Evolutionary conservation across 2,329 filamentous ascomycete genomes (phyloP).

Genomic region (Cladorrhinum sp.): DNA sequence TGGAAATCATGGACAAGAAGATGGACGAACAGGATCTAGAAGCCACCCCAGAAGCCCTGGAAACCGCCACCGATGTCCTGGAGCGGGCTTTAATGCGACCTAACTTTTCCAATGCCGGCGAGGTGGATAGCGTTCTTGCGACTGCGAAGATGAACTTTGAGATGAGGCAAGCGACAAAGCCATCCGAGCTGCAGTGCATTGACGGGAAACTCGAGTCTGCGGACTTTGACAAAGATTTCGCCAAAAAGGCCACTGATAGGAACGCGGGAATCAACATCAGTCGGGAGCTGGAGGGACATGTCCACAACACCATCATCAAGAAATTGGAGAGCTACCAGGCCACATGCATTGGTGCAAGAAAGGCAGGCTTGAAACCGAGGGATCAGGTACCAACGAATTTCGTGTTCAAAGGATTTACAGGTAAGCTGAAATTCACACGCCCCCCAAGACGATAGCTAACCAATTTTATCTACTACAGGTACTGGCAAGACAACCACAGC

Average conservation of each 20-base stretch:
- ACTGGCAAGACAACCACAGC: conserved; percentile 70
- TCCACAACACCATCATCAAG: conserved; percentile 6
- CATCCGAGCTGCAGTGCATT: background rate
- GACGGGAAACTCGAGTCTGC: conserved; percentile 22
- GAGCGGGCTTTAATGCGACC: conserved; percentile 48
- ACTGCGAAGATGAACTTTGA: conserved; percentile 41
- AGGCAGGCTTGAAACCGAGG: background rate
- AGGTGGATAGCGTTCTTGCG: conserved; percentile 55
- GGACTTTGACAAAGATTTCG: conserved; percentile 14
- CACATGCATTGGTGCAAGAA: background rate
- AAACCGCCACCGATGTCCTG: conserved; percentile 48
- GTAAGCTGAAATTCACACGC: no score
- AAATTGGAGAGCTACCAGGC: conserved; percentile 11
- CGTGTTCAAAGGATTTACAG: conserved; percentile 42
- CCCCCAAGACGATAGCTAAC: no score
- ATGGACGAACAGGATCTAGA: conserved; percentile 45
- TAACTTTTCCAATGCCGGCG: conserved; percentile 61
- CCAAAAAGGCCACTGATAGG: background rate
- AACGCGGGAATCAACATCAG: background rate
- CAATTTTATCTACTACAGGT: no score
- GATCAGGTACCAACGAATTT: background rate
- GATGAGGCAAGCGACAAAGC: background rate
- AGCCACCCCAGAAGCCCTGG: conserved; percentile 44
- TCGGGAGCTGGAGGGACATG: background rate
- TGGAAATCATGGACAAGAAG: conserved; percentile 52